Evolutionary conservation across 345 rosid species (phyloP).

Genomic region (Diplotaxis tenuifolia): DNA sequence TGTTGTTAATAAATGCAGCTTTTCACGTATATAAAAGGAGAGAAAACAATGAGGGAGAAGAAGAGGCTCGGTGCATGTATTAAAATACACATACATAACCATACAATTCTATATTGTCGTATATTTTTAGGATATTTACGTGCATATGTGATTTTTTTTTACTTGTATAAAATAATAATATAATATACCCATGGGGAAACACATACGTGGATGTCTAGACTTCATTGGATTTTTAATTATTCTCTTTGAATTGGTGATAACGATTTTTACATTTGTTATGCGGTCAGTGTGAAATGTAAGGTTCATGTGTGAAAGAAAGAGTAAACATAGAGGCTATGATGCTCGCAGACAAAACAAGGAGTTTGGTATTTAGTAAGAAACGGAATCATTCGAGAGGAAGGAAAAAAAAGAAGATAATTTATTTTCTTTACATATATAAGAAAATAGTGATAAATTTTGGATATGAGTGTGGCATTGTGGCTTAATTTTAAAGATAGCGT

Average conservation of each 20-base stretch:
- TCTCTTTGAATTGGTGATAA: background rate
- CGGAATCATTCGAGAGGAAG: background rate
- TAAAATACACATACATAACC: background rate
- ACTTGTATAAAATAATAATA: background rate
- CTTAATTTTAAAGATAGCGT: too few species aligned
- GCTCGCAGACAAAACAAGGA: background rate
- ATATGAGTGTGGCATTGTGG: too few species aligned
- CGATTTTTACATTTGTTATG: background rate
- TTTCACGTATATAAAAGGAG: constrained; percentile 14
- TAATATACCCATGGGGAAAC: background rate
- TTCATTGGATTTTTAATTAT: background rate
- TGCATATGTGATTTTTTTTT: background rate
- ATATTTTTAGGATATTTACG: background rate
- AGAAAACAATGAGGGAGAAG: background rate
- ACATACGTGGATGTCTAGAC: constrained; percentile 5
- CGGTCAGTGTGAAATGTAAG: constrained; percentile 6
- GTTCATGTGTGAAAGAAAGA: background rate
- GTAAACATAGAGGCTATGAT: background rate
- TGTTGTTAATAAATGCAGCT: constrained; percentile 10
- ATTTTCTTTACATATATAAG: too few species aligned
- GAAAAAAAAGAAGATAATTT: too few species aligned
- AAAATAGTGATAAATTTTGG: too few species aligned
- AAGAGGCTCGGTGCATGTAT: constrained; percentile 17
- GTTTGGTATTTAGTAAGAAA: too few species aligned
- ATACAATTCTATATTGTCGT: background rate